Conservation (phyloP, 2,329 filamentous ascomycete species). For the Raffaelea albimanens region DNA sequence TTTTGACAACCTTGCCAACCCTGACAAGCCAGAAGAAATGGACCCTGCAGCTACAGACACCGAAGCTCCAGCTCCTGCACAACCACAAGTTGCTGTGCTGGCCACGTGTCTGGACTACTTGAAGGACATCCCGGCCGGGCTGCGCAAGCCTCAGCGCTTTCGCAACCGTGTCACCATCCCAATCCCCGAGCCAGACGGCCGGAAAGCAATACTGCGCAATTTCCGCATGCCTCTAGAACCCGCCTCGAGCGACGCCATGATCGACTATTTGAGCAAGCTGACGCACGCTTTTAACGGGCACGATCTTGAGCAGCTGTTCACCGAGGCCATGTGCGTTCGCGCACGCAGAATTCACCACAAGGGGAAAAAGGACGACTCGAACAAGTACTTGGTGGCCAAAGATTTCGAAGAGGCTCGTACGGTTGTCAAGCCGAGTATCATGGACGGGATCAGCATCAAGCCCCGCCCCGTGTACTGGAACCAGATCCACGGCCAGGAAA, state of each 20-base stretch:
- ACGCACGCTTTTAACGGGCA: constrained; percentile 81
- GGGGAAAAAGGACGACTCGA: background rate
- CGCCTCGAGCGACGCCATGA: constrained; percentile 38
- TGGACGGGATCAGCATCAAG: constrained; percentile 82
- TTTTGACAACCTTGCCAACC: constrained; percentile 33
- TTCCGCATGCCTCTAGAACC: constrained; percentile 38
- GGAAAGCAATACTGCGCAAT: constrained; percentile 64
- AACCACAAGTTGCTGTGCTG: constrained; percentile 58
- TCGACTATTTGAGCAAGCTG: constrained; percentile 56
- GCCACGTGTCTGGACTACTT: constrained; percentile 64
- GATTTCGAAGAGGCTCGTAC: constrained; percentile 60
- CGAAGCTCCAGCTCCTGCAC: too few species aligned
- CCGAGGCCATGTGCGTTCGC: background rate
- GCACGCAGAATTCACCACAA: background rate
- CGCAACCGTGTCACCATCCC: constrained; percentile 61
- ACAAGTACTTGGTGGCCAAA: constrained; percentile 22
- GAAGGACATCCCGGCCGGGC: constrained; percentile 59
- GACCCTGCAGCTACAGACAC: too few species aligned
- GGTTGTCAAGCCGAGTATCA: constrained; percentile 68
- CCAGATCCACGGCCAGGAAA: constrained; percentile 78
- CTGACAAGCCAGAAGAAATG: too few species aligned
- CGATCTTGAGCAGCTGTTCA: constrained; percentile 34
- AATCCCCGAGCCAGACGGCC: constrained; percentile 61
- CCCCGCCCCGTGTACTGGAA: constrained; percentile 78
- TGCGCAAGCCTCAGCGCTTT: constrained; percentile 59